These are phyloP conservation scores for Malassezia restricta DNA, from an alignment of 1,284 basidiomycete genomes.

Conservation along the genomic window DNA sequence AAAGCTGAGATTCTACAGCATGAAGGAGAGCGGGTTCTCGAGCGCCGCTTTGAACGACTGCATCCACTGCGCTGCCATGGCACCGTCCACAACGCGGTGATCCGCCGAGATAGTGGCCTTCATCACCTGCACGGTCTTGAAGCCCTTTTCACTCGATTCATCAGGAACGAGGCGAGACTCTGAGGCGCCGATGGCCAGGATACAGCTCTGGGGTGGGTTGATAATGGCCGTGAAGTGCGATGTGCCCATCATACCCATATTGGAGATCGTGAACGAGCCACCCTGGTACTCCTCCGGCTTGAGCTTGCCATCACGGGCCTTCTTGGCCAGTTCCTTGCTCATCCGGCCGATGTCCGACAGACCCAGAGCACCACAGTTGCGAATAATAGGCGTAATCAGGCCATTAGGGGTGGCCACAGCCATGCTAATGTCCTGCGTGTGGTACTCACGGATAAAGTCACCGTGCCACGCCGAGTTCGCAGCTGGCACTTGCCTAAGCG, in stretches of 20 bases:
- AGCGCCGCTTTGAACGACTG: constrained; percentile 90
- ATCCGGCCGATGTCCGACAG: constrained; percentile 81
- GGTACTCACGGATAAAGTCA: constrained; percentile 90
- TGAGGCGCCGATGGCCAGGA: constrained; percentile 87
- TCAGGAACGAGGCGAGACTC: constrained; percentile 72
- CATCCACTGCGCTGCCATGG: constrained; percentile 55
- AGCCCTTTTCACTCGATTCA: constrained; percentile 67
- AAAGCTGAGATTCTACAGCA: constrained; percentile 20
- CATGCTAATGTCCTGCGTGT: constrained; percentile 90
- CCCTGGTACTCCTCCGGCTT: constrained; percentile 92
- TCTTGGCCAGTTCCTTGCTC: constrained; percentile 80
- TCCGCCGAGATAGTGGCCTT: constrained; percentile 91
- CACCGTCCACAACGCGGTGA: constrained; percentile 57
- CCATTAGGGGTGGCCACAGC: constrained; percentile 93
- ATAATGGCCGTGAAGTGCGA: constrained; percentile 97
- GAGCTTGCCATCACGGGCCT: constrained; percentile 91
- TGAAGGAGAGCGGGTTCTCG: constrained; percentile 67
- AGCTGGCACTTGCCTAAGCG: constrained; percentile 87
- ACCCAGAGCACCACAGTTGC: constrained; percentile 81
- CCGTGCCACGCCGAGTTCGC: constrained; percentile 96
- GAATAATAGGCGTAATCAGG: constrained; percentile 94
- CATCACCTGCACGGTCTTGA: constrained; percentile 62
- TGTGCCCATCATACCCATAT: constrained; percentile 89
- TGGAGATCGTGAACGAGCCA: constrained; percentile 96
- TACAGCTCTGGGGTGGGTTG: constrained; percentile 96